These are phyloP conservation scores for Neurospora tetraspora DNA, from an alignment of 495 filamentous ascomycete genomes.

Conservation along the genomic window DNA sequence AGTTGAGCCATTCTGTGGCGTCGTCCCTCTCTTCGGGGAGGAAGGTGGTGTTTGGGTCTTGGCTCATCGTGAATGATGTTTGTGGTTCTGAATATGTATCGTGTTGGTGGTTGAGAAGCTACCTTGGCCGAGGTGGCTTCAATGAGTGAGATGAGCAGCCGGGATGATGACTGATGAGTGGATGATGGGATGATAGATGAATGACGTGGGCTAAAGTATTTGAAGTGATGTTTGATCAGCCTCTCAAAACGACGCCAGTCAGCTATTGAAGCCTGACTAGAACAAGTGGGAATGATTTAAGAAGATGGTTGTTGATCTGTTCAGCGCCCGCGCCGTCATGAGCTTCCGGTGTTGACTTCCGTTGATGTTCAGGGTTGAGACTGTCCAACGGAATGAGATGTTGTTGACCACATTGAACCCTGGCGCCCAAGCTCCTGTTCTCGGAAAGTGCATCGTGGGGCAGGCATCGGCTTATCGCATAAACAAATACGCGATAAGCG, in stretches of 20 bases:
- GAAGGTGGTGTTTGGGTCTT: not conserved
- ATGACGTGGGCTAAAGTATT: no score
- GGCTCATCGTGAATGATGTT: not conserved
- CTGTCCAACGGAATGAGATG: not conserved
- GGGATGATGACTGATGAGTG: not conserved
- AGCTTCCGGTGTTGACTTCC: not conserved
- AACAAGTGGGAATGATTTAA: no score
- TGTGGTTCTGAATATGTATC: not conserved
- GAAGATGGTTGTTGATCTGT: not conserved
- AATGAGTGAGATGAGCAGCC: constrained; percentile 1
- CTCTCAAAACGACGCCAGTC: no score
- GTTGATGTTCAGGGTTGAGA: not conserved
- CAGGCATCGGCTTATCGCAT: not conserved
- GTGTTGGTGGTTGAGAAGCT: not conserved
- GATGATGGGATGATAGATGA: not conserved
- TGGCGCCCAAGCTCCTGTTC: not conserved
- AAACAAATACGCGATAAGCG: not conserved
- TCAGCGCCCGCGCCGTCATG: not conserved
- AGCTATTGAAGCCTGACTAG: rapidly evolving
- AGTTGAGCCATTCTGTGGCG: constrained; percentile 31
- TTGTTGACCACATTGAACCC: not conserved
- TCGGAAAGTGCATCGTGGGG: not conserved
- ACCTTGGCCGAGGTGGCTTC: not conserved
- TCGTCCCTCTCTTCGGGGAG: constrained; percentile 19
- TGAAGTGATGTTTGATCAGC: no score